Base-by-base conservation (phyloP, 1,284 basidiomycete genomes). In the Stygiomarasmius scandens region DNA sequence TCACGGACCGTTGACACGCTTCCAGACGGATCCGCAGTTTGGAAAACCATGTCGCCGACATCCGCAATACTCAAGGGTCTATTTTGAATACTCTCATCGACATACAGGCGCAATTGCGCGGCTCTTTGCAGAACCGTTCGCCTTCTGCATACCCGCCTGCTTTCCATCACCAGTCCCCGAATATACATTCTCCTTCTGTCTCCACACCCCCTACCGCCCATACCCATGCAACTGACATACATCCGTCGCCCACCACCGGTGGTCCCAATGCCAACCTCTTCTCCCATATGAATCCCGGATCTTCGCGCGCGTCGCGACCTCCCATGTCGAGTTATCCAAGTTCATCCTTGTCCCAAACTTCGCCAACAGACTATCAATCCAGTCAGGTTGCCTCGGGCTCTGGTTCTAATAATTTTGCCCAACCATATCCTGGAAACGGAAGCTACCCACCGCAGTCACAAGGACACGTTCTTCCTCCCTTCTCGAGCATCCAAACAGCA, bases 21-120 rank as follows among this genome's bases (percentile, higher is more conserved):
- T 46, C 36, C 69, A 96, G 93, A 70, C 92, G 93, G 53, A 92
- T 96, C 63, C 86, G 91, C 64, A 89, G 86, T 66, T 84, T 96
- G 55, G 93, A 96, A 71, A 66, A 82, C 22, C 92, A 93, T 71
- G 93, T 95, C 59, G 81, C 86, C 32, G 89, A 92, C 53, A 90
- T 92, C 66, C 83, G 85, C 52, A 77, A 82, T 53, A 80, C 85
- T 0, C 89, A 92, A 69, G 74, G 77, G 32, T 77, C 82, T 16
- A 93, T 95, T 54, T 89, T 92, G 64, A 85, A 77, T 58, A 88
- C 84, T 0, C 77, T 96, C n/a, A 74, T 85, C 48, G 93, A 96
- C 68, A 82, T 96, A 58, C 82, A 90, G 43, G 75, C 82, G 19
- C 85, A 85, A 67, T 71, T 89, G 50, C 85, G 89, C n/a, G 77